phyloP scores from a whole-genome alignment of 129 eudicot genomes.

The Sambucus nigra region DNA sequence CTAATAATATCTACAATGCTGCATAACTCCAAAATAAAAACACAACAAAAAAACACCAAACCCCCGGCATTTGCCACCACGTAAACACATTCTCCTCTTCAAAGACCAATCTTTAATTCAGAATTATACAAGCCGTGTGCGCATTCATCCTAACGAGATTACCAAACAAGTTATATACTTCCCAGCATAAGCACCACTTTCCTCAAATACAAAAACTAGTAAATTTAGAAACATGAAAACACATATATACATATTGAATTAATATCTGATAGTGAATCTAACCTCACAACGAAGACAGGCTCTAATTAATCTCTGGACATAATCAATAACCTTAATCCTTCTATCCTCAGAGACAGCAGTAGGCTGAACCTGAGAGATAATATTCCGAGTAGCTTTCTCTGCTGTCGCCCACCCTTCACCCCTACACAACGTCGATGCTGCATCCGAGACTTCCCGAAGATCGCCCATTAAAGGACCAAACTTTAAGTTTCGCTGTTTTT shows the following conservation, averaged over 20 bases:
- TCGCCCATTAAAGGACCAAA: constrained; percentile 24
- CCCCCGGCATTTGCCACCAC: no score
- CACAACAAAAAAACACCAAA: no score
- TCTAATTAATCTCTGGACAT: constrained; percentile 52
- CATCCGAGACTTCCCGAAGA: constrained; percentile 19
- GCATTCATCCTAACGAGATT: no score
- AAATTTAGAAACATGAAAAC: not conserved
- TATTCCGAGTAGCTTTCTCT: constrained; percentile 41
- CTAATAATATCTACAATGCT: no score
- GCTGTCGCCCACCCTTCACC: constrained; percentile 49
- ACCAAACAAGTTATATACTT: no score
- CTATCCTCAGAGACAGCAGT: constrained; percentile 46
- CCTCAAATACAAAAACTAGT: no score
- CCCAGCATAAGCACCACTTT: no score
- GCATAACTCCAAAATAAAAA: no score
- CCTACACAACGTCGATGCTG: constrained; percentile 19
- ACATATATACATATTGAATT: constrained; percentile 5
- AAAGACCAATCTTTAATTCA: no score
- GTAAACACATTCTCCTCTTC: no score
- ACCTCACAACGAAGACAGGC: constrained; percentile 65
- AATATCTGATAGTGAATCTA: not conserved
- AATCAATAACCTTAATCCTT: constrained; percentile 51
- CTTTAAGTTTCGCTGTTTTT: not conserved
- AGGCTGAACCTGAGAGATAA: constrained; percentile 54
- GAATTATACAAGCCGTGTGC: no score